A percentile compares a stretch with the other conserved stretches of the same genome.
These are phyloP conservation scores for Cutaneotrichosporon mucoides DNA, from an alignment of 1,284 basidiomycete species.

Conservation along the genomic window DNA sequence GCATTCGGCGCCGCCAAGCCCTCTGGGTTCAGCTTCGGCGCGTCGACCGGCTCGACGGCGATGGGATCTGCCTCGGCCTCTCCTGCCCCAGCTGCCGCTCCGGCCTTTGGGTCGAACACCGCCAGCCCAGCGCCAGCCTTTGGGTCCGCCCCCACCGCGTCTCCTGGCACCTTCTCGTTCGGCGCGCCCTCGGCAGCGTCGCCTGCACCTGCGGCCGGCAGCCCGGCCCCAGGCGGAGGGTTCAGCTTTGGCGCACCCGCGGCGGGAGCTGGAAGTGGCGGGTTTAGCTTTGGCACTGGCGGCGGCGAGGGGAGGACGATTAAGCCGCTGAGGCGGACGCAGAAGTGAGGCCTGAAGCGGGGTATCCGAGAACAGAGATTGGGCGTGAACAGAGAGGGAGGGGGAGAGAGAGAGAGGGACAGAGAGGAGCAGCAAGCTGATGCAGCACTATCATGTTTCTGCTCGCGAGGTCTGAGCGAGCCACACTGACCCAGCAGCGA, in stretches of 20 bases:
- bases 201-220: not conserved
- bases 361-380: not conserved
- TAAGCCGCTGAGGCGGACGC: not conserved
- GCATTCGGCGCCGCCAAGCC: too few species aligned
- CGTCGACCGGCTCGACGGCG: not conserved
- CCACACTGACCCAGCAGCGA: too few species aligned
- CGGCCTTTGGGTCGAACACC: too few species aligned
- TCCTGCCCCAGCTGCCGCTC: too few species aligned
- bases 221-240: not conserved
- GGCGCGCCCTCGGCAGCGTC: not conserved
- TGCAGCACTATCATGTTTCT: too few species aligned
- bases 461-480: too few species aligned
- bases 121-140: too few species aligned
- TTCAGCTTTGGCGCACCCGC: constrained; percentile 5
- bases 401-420: too few species aligned
- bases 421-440: too few species aligned
- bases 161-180: constrained; percentile 3
- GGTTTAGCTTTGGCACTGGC: not conserved
- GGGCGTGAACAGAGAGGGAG: too few species aligned
- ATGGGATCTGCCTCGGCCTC: too few species aligned
- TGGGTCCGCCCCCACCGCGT: not conserved
- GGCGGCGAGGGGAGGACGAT: not conserved
- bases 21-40: constrained; percentile 9
- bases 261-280: not conserved
- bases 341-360: not conserved